phyloP scores from a whole-genome alignment of 768 basidiomycete species.

The Amanita subjunquillea region DNA sequence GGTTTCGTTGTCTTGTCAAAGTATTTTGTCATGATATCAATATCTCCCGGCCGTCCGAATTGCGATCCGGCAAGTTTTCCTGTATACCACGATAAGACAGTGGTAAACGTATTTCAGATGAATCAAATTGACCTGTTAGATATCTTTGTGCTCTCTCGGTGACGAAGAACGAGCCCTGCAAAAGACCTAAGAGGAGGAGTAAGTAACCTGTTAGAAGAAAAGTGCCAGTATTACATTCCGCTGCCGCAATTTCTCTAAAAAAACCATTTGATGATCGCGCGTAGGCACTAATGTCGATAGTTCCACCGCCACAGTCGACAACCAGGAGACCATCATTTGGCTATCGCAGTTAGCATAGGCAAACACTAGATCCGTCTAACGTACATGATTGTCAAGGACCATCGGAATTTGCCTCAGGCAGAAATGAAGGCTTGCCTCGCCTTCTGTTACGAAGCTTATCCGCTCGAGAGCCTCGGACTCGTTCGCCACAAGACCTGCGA shows the following conservation, averaged over 20 bases:
- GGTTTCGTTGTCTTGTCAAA: conserved; percentile 42
- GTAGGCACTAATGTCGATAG: neutral
- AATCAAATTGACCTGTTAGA: neutral
- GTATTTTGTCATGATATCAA: conserved; percentile 5
- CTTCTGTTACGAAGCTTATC: conserved; percentile 43
- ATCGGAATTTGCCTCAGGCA: conserved; percentile 31
- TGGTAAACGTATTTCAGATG: neutral
- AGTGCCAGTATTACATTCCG: neutral
- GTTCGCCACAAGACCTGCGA: conserved; percentile 32
- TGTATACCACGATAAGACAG: neutral
- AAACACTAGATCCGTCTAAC: neutral
- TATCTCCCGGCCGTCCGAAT: neutral
- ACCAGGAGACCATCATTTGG: neutral
- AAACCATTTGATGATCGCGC: neutral
- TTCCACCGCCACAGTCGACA: conserved; percentile 1
- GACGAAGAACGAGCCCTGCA: conserved; percentile 4
- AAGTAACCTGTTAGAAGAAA: conserved; percentile 13
- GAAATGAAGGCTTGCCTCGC: conserved; percentile 44
- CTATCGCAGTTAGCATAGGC: neutral
- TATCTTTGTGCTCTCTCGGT: neutral
- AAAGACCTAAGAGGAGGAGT: neutral
- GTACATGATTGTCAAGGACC: conserved; percentile 16
- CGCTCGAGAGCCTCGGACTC: conserved; percentile 22
- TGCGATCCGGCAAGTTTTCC: neutral
- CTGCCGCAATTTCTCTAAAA: neutral